Conservation (phyloP, 2,329 filamentous ascomycete genomes). For the Apiospora arundinis region DNA sequence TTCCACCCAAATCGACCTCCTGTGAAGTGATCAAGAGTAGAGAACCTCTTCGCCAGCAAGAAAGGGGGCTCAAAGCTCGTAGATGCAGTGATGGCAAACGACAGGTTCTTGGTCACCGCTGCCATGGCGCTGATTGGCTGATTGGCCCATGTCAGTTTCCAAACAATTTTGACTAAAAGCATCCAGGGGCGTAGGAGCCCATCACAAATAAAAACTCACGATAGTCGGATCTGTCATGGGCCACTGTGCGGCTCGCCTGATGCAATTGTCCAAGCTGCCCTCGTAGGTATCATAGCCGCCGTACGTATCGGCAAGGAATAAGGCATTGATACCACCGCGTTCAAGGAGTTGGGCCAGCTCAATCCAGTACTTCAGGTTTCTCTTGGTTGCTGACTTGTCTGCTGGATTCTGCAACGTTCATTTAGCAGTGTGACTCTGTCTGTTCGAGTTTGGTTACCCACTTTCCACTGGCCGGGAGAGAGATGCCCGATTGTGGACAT, state of each 20-base stretch:
- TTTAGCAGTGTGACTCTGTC: not conserved
- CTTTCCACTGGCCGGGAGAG: slow-evolving; percentile 72
- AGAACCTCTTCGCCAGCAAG: slow-evolving; percentile 66
- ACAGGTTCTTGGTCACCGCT: slow-evolving; percentile 67
- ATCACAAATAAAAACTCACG: too few relatives aligned
- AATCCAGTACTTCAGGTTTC: slow-evolving; percentile 67
- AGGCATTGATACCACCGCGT: slow-evolving; percentile 65
- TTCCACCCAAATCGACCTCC: slow-evolving; percentile 69
- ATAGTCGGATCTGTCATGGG: slow-evolving; percentile 70
- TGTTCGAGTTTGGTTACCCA: slow-evolving; percentile 33
- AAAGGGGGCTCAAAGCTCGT: slow-evolving; percentile 70
- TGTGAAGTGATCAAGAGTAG: slow-evolving; percentile 67
- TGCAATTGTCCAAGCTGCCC: slow-evolving; percentile 64
- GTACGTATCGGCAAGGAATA: slow-evolving; percentile 72
- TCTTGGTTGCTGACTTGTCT: slow-evolving; percentile 66
- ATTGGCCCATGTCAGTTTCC: not conserved
- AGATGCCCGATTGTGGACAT: slow-evolving; percentile 71
- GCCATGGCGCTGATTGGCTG: slow-evolving; percentile 71
- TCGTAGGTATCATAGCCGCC: slow-evolving; percentile 69
- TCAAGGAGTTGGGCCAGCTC: slow-evolving; percentile 68
- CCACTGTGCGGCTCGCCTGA: slow-evolving; percentile 68
- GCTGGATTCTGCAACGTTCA: slow-evolving; percentile 55
- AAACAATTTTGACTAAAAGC: too few relatives aligned
- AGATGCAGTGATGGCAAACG: slow-evolving; percentile 67
- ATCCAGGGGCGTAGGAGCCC: too few relatives aligned